phyloP scores from a whole-genome alignment of 2,329 filamentous ascomycete genomes.

The Acrocalymma vagum region DNA sequence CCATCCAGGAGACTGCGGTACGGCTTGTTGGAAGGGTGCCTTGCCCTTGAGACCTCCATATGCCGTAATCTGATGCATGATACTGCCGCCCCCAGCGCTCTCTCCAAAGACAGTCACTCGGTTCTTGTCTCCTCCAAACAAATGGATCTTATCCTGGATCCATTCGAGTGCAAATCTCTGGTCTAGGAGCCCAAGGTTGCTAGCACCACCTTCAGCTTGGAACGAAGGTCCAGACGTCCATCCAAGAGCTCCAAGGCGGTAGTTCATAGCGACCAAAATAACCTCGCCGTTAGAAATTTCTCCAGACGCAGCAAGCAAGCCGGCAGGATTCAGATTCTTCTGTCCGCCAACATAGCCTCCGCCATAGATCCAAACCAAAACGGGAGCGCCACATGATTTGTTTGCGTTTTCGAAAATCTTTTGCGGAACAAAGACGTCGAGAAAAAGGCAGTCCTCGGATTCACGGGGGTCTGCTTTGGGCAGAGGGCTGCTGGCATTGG shows the following conservation, averaged over 20 bases:
- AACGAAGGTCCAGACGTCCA: constrained; percentile 43
- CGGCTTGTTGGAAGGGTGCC: constrained; percentile 47
- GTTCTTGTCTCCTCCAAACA: constrained; percentile 49
- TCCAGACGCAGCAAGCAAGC: constrained; percentile 53
- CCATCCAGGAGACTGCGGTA: constrained; percentile 53
- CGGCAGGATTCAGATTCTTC: constrained; percentile 53
- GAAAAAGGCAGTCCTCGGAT: constrained; percentile 59
- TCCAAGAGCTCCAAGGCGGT: constrained; percentile 54
- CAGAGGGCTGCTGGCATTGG: constrained; percentile 33
- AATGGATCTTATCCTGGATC: constrained; percentile 49
- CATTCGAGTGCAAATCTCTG: constrained; percentile 51
- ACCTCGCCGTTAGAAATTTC: constrained; percentile 50
- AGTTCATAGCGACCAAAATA: constrained; percentile 56
- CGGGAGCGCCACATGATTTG: constrained; percentile 48
- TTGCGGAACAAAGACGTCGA: constrained; percentile 58
- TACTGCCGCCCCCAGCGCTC: constrained; percentile 47
- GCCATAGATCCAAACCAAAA: constrained; percentile 62
- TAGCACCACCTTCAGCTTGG: constrained; percentile 42
- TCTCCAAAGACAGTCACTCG: constrained; percentile 50
- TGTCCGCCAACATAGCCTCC: constrained; percentile 55
- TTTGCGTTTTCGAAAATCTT: constrained; percentile 43
- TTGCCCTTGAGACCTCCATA: constrained; percentile 50
- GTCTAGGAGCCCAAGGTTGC: constrained; percentile 47
- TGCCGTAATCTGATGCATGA: constrained; percentile 52
- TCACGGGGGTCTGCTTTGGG: constrained; percentile 34